A percentile compares a stretch with the other conserved stretches of the same genome.
Evolutionary conservation across 495 filamentous ascomycete species (phyloP).

Genomic region (Collariella sp.): DNA sequence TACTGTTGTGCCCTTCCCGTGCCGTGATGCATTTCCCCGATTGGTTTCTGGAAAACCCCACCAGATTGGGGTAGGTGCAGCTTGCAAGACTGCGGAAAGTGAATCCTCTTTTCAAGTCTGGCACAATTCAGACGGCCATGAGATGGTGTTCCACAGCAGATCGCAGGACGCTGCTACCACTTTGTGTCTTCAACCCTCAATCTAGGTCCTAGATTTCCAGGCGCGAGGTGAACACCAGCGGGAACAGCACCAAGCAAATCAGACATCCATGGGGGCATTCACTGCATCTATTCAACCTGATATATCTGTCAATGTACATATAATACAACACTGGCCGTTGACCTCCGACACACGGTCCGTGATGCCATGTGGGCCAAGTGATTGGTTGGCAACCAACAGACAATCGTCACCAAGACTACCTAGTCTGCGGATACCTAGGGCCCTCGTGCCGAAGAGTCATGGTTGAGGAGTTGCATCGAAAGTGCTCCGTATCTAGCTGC

Average conservation of each 20-base stretch:
- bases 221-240: too few species aligned
- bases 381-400: constrained; percentile 11
- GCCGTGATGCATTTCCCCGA: constrained; percentile 16
- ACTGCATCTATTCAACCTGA: too few species aligned
- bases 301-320: too few species aligned
- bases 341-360: neutral
- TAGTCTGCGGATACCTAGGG: neutral
- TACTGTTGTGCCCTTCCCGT: constrained; percentile 12
- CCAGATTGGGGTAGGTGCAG: neutral
- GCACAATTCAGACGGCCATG: neutral
- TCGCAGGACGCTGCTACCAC: neutral
- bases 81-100: too few species aligned
- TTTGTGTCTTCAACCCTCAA: neutral
- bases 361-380: constrained; percentile 15
- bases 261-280: too few species aligned
- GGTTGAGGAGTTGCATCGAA: neutral
- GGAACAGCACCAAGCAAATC: too few species aligned
- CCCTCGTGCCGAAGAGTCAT: neutral
- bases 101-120: too few species aligned
- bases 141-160: neutral
- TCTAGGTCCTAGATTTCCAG: too few species aligned
- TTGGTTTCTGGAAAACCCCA: constrained; percentile 13
- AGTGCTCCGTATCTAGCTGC: neutral
- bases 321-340: neutral
- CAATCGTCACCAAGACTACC: neutral